Base-by-base conservation (phyloP, 176 grass and related monocot genomes). In the Aegilops tauschii region DNA sequence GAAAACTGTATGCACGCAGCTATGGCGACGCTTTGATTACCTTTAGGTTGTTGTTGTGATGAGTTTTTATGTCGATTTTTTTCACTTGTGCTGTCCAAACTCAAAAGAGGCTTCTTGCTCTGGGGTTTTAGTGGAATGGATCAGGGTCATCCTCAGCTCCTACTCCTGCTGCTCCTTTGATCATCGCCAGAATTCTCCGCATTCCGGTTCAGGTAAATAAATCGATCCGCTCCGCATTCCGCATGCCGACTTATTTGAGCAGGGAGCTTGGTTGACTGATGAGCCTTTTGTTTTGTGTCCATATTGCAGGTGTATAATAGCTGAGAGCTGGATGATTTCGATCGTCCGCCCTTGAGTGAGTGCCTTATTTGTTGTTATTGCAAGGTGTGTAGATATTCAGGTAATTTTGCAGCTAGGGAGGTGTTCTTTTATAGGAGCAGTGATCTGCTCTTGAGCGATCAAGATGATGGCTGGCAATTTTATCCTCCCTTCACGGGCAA, bases 321-420 rank as follows among this genome's bases (percentile, higher is more conserved):
- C 61, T 61, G 80, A 89, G 78, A 88, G 83, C 82, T 86, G 80
- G 71, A 89, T 81, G 84, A 65, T 81, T 78, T 77, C 66, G 44
- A 89, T 70, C 21, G 47, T 42, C 80, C 42, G 4, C 66, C 79
- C 69, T 86, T 56, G 76, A 92, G 54, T 81, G 70, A 88, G 76
- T 81, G 61, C 37, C 39, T 88, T 76, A 88, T 90, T 92, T 88
- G 75, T 90, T 88, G 79, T 89, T 92, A 82, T 91, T 85, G 62
- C 88, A 88, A 78, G 84, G 80, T 84, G 80, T 92, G 90, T 88
- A 92, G 86, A 92, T 92, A 95, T 84, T 84, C 86, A 45, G 71
- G 77, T 90, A 80, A 85, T 79, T 91, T 87, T 92, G 69, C 67
- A 73, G 79, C 73, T 90, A 88, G 77, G 79, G 85, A 84, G 76